phyloP scores from a whole-genome alignment of 2,329 filamentous ascomycete genomes.

The Epichloe amarillans region DNA sequence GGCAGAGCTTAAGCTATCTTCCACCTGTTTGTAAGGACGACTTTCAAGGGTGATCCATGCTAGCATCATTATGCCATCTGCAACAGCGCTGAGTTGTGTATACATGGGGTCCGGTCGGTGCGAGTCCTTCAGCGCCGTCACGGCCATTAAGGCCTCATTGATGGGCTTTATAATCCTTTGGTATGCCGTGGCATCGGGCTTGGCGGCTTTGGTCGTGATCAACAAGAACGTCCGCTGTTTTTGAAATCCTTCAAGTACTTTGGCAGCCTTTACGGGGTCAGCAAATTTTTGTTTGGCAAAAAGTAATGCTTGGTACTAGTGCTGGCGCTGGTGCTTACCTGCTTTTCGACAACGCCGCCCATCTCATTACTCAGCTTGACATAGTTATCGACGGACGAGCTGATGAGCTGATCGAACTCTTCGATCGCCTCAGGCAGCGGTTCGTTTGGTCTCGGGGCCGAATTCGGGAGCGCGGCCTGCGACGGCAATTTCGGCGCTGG shows the following conservation, averaged over 20 bases:
- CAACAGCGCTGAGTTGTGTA: constrained; percentile 73
- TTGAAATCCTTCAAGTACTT: constrained; percentile 54
- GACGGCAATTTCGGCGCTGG: constrained; percentile 25
- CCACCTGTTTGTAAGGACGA: constrained; percentile 75
- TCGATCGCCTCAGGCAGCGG: constrained; percentile 64
- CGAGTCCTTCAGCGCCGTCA: constrained; percentile 67
- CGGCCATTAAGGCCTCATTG: constrained; percentile 66
- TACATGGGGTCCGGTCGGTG: constrained; percentile 65
- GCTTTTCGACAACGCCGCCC: constrained; percentile 65
- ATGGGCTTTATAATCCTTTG: constrained; percentile 76
- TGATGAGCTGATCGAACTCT: constrained; percentile 74
- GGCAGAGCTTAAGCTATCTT: constrained; percentile 68
- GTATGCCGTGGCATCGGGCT: constrained; percentile 60
- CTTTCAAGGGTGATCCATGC: constrained; percentile 80
- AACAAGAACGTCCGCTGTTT: constrained; percentile 81
- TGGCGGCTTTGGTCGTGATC: constrained; percentile 81
- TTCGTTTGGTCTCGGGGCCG: constrained; percentile 26
- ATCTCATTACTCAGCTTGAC: constrained; percentile 64
- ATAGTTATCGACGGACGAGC: constrained; percentile 62
- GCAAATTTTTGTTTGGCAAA: constrained; percentile 60
- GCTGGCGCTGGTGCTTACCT: constrained; percentile 37
- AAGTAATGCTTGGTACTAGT: constrained; percentile 22
- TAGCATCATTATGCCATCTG: constrained; percentile 78
- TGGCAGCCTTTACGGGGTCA: constrained; percentile 27
- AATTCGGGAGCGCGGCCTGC: constrained; percentile 18